Base-by-base conservation (phyloP, 2,329 filamentous ascomycete species). In the Pseudogymnoascus sp. region DNA sequence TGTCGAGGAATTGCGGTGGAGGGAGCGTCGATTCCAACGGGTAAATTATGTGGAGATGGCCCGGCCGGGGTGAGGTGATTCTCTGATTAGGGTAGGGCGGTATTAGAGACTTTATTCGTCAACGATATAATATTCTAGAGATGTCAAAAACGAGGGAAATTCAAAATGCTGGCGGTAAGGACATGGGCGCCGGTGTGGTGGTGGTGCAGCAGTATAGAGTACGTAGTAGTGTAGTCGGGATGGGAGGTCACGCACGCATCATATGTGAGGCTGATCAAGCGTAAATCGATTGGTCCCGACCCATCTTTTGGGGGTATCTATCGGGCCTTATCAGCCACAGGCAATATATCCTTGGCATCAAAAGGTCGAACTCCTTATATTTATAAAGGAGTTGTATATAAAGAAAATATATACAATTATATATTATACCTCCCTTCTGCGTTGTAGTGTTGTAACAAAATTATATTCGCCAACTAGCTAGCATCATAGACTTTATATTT, bases 161-260 rank as follows among this genome's bases (percentile, higher is more conserved):
- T 55, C 48, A 55, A 55, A 52, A 33, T 29, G 29, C 48, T 33
- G 48, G 48, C 48, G 48, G 48, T 55, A 33, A 55, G 35, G 48
- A 21, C 48, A 33, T 18, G n/a, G 48, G 48, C 48, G 45, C 35
- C 5, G 35, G 35, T 5, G 35, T 37, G 48, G 27, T 35, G 48
- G 48, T 55, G 15, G 48, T 55, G 48, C 15, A 33, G n/a, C 29
- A 55, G 12, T 5, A 21, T 21, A 18, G 48, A 7, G 48, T 55
- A 55, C 48, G 48, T 55, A 55, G 48, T 52, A 35, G 48, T 55
- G 48, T 55, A 55, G 29, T 55, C 48, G 15, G 48, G 29, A 55
- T 55, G 48, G 48, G 48, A 55, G 48, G 48, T 55, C 48, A 55
- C 48, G 48, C 48, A 55, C 48, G 48, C 48, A 55, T 55, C 48